Percentiles rank a stretch among this genome's conserved stretches.
Evolutionary conservation across 1,284 basidiomycete genomes (phyloP).

Genomic region (Irpex sp.): DNA sequence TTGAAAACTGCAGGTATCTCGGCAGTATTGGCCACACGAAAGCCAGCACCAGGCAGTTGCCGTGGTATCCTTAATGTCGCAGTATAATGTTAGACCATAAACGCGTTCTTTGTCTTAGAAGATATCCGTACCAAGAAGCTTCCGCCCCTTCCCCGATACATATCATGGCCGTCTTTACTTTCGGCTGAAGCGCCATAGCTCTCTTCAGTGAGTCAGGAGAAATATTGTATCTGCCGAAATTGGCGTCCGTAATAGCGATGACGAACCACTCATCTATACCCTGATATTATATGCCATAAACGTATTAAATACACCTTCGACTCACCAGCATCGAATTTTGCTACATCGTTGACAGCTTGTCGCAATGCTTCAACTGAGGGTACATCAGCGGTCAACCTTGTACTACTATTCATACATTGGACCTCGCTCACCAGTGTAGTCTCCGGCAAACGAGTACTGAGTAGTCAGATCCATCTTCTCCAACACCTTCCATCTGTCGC

Average conservation of each 20-base stretch:
- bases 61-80: slow-evolving; percentile 47
- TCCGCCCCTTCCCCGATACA: slow-evolving; percentile 71
- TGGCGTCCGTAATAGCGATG: slow-evolving; percentile 66
- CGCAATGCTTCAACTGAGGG: slow-evolving; percentile 56
- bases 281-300: not conserved
- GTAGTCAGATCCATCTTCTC: slow-evolving; percentile 68
- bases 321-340: slow-evolving; percentile 56
- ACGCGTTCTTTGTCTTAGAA: not conserved
- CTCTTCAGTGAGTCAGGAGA: slow-evolving; percentile 54
- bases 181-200: slow-evolving; percentile 57
- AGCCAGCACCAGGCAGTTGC: slow-evolving; percentile 38
- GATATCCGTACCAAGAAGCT: slow-evolving; percentile 46
- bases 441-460: slow-evolving; percentile 65
- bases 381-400: too few relatives aligned
- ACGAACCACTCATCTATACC: slow-evolving; percentile 62
- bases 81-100: not conserved
- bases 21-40: slow-evolving; percentile 34
- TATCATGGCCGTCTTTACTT: slow-evolving; percentile 62
- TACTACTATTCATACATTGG: not conserved
- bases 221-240: slow-evolving; percentile 60
- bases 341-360: slow-evolving; percentile 55
- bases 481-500: slow-evolving; percentile 59
- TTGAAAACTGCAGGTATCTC: slow-evolving; percentile 38
- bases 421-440: slow-evolving; percentile 48
- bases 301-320: not conserved